Base-by-base conservation (phyloP, 2,329 filamentous ascomycete genomes). In the Helotiales sp. region DNA sequence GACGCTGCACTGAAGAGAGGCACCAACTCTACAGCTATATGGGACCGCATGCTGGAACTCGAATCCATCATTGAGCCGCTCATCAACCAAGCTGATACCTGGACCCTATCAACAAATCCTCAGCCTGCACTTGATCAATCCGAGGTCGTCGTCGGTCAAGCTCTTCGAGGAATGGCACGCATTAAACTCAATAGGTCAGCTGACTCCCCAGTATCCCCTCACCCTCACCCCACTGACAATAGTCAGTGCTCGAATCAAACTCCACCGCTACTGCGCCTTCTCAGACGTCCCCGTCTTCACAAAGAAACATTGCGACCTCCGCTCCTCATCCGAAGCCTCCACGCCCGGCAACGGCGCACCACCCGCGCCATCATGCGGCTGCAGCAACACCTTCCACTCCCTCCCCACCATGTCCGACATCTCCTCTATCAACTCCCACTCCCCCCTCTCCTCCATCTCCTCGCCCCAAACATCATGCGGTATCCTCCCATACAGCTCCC, bases 251-350 rank as follows among this genome's bases (percentile, higher is more conserved):
- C 71, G 78, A 13, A 80, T 81, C 61, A 81, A 81, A 62, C 65
- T 81, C 2, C 79, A 82, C 60, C 75, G 79, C 1, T 81, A 80
- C 64, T 76, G 74, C 59, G 79, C 79, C 8, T 82, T 82, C 66
- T 76, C 73, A 44, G 79, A 81, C 60, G 69, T 76, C 5, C 78
- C 79, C 2, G 72, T 81, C 19, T 82, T 82, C 64, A 71, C 73
- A 0, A 73, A 73, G 27, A 79, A 77, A 54, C 76, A 81, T 61
- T 82, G 79, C 66, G 79, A 81, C 56, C 72, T 81, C 71, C 57
- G 61, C 44, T 58, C 67, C 57, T 51, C 19, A 33, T 29, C 24
- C 47, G 38, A 60, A 30, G n/a, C 46, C 22, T 34, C 38, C 46
- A 25, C 40, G 9, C 12, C 54, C 34, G n/a, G 25, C 27, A 25